Base-by-base conservation (phyloP, 371 early-diverging fungal genomes). In the Syncephalastrum contaminatum region DNA sequence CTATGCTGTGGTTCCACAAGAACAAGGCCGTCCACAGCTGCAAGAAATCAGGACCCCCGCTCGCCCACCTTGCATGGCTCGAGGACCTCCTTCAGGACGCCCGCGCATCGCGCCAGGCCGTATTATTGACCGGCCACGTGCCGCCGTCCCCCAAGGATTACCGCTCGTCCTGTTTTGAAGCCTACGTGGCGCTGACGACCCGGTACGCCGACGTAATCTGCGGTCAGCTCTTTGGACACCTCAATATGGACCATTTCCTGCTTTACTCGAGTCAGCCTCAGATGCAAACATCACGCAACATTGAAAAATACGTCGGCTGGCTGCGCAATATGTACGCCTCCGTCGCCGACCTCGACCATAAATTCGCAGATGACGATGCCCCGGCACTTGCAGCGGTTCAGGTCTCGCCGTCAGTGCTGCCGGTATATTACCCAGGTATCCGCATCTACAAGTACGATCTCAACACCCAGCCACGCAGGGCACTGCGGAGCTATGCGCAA, bases 211-310 rank as follows among this genome's bases (percentile, higher is more conserved):
- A 89, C 52, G 70, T 82, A 1, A 84, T 93, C 46, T 67, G 80
- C 22, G 87, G 88, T 16, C 90, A 90, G 67, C 73, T 90, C 52
- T 90, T 75, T 63, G 93, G 92, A 4, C 93, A 93, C 71, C 80
- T 86, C 61, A 93, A 93, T 69, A 85, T 86, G 71, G 93, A 93
- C 59, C 84, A 87, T 53, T 88, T 90, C 56, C 64, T 82, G 19
- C 74, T 88, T 50, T 70, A 86, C 41, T 77, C 70, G 54, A 59
- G 54, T 12, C 18, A 49, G 40, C 24, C 49, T 19, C 51, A 44
- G 8, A 36, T 54, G 19, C 43, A 50, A 16, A 59, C 1, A 4
- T 58, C 49, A 4, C 58, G 72, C 27, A 54, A 73, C 41, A 61
- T 68, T 46, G 56, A 61, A 10, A 59, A 60, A 22, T 75, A 75